Percentiles rank a stretch among this genome's conserved stretches.
These are phyloP conservation scores for Orbilia ellipsospora DNA, from an alignment of 2,329 filamentous ascomycete genomes.

Conservation along the genomic window DNA sequence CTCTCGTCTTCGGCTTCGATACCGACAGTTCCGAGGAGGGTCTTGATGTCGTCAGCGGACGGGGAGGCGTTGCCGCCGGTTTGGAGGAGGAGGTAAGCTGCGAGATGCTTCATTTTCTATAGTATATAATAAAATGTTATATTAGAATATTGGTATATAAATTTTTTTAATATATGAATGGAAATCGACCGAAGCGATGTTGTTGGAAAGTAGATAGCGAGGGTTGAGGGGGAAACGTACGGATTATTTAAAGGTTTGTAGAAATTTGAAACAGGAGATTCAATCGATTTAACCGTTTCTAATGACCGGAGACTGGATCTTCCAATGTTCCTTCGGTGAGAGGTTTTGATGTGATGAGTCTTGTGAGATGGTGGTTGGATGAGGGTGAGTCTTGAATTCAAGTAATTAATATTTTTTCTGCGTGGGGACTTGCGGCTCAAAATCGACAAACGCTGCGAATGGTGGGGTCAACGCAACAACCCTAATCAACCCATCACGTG, in stretches of 20 bases:
- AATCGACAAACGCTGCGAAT: background rate
- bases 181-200: background rate
- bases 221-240: slow-evolving; percentile 24
- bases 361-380: slow-evolving; percentile 29
- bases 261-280: slow-evolving; percentile 53
- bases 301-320: slow-evolving; percentile 56
- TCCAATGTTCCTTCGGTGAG: slow-evolving; percentile 50
- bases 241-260: slow-evolving; percentile 34
- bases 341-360: slow-evolving; percentile 39
- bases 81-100: slow-evolving; percentile 96
- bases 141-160: slow-evolving; percentile 2
- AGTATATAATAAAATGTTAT: slow-evolving; percentile 16
- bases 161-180: background rate
- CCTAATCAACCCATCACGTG: slow-evolving; percentile 48
- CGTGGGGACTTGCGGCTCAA: slow-evolving; percentile 37
- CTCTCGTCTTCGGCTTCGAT: slow-evolving; percentile 92
- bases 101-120: slow-evolving; percentile 97
- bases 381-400: slow-evolving; percentile 15
- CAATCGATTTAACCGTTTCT: slow-evolving; percentile 56
- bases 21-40: slow-evolving; percentile 90
- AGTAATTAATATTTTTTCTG: slow-evolving; percentile 26
- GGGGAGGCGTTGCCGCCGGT: slow-evolving; percentile 92
- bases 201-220: background rate
- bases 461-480: slow-evolving; percentile 24
- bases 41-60: slow-evolving; percentile 85